Conservation (phyloP, 106 monocot genomes). For the Ottelia alismoides region DNA sequence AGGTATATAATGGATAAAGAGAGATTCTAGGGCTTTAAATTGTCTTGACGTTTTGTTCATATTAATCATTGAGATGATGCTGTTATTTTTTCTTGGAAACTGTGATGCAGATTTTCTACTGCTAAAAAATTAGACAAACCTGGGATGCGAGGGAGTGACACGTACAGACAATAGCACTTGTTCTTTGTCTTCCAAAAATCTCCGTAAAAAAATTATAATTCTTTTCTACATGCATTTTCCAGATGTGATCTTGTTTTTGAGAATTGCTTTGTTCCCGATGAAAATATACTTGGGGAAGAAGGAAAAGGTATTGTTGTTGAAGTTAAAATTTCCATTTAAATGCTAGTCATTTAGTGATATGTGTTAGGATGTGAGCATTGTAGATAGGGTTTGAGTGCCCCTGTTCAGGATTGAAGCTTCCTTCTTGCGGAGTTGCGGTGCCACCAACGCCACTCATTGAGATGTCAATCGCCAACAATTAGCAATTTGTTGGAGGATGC, state of each 20-base stretch:
- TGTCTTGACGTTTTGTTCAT: no score
- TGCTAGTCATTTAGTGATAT: no score
- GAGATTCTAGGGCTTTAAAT: no score
- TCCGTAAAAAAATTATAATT: background rate
- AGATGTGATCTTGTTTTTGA: constrained; percentile 99
- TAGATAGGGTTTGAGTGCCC: no score
- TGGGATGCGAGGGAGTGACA: constrained; percentile 98
- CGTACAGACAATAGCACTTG: constrained; percentile 40
- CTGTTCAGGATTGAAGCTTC: no score
- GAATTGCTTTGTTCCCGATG: constrained; percentile 86
- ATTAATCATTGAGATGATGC: no score
- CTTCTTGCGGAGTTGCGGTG: no score
- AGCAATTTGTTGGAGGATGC: no score
- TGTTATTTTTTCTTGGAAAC: background rate
- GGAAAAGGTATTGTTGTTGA: constrained; percentile 62
- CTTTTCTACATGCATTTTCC: background rate
- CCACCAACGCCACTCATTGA: no score
- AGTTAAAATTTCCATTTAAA: background rate
- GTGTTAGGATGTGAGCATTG: no score
- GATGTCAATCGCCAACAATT: no score
- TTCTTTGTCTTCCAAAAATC: background rate
- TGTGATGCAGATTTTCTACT: constrained; percentile 63
- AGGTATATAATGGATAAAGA: background rate
- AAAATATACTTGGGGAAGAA: constrained; percentile 86
- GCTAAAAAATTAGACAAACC: constrained; percentile 95